phyloP scores from a whole-genome alignment of 2,329 filamentous ascomycete species.

The Pestalotiopsis sp. region DNA sequence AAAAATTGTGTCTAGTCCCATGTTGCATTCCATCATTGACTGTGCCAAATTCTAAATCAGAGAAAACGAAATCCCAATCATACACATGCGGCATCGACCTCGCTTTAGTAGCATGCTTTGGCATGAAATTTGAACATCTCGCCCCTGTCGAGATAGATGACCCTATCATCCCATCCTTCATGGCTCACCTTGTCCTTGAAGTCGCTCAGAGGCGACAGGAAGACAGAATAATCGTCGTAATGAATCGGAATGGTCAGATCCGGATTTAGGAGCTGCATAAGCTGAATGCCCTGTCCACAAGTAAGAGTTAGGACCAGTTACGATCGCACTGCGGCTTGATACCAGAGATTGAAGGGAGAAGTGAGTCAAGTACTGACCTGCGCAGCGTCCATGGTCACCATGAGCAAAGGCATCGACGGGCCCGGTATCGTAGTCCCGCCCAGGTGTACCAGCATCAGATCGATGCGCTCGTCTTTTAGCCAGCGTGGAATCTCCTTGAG shows the following conservation, averaged over 20 bases:
- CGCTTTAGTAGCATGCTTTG: neutral
- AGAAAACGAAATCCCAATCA: neutral
- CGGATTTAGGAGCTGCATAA: slow-evolving; percentile 62
- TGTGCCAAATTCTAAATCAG: neutral
- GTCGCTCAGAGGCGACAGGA: slow-evolving; percentile 59
- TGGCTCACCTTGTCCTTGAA: slow-evolving; percentile 59
- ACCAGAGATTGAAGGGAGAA: neutral
- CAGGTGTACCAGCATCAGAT: slow-evolving; percentile 69
- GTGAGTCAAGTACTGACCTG: slow-evolving; percentile 23
- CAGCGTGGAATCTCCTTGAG: slow-evolving; percentile 61
- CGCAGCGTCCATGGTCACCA: slow-evolving; percentile 71
- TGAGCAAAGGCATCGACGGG: slow-evolving; percentile 59
- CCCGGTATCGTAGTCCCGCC: slow-evolving; percentile 68
- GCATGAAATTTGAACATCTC: slow-evolving; percentile 44
- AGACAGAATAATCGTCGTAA: slow-evolving; percentile 66
- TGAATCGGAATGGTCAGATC: slow-evolving; percentile 67
- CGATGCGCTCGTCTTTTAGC: slow-evolving; percentile 56
- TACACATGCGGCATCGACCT: neutral
- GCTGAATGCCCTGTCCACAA: slow-evolving; percentile 52
- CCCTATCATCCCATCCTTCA: slow-evolving; percentile 52
- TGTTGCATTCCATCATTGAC: no score
- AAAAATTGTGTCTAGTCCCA: no score
- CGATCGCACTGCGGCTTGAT: neutral
- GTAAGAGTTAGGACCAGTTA: neutral
- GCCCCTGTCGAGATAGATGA: slow-evolving; percentile 63